Evolutionary conservation across 495 filamentous ascomycete species (phyloP), one percentile per base, ranked within the genome.

Genomic region (Tuber microsphaerosporum): DNA sequence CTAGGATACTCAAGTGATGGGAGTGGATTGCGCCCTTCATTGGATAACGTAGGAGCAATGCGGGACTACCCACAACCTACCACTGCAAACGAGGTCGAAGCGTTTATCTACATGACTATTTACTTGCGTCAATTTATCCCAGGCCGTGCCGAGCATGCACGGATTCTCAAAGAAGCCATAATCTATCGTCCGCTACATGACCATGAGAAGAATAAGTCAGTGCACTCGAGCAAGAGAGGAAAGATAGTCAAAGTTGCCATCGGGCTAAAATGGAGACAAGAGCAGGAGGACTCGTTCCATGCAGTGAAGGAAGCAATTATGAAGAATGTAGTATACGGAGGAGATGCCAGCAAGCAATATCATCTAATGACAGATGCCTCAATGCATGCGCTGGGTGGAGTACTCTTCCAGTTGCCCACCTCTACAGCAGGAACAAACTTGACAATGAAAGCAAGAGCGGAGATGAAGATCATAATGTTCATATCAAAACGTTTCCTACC

Each of bases 121-220:
- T 75, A 75, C 37, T 45, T 75, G 10, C 4, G 44, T 0, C 34
- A 70, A n/a, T 75, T 31, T 31, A 75, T 75, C 0, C 70, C 70
- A 1, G 74, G 70, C 0, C 26, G 31, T 6, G 74, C 16, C 0
- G 44, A 75, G 10, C 44, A 75, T 20, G 20, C 26, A 0, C 43
- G 39, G 0, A 51, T 48, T 0, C 7, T 71, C 4, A 75, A 65
- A 0, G 22, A 37, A 0, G 43, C 74, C 0, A 12, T 71, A 1
- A 1, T 31, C 1, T n/a, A 37, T 1, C 5, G 43, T 1, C 19
- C 34, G 0, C 8, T n/a, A 12, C 9, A n/a, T 2, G 20, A 56
- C 34, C 34, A 1, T 37, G 39, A 41, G 5, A 19, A 46, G 45
- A 19, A 17, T 19, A 0, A 46, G 45, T 20, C 8, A 0, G 0